A percentile compares a stretch with the other conserved stretches of the same genome.
Conservation (phyloP, 441 rosid genomes). For the Gossypium gossypioides region DNA sequence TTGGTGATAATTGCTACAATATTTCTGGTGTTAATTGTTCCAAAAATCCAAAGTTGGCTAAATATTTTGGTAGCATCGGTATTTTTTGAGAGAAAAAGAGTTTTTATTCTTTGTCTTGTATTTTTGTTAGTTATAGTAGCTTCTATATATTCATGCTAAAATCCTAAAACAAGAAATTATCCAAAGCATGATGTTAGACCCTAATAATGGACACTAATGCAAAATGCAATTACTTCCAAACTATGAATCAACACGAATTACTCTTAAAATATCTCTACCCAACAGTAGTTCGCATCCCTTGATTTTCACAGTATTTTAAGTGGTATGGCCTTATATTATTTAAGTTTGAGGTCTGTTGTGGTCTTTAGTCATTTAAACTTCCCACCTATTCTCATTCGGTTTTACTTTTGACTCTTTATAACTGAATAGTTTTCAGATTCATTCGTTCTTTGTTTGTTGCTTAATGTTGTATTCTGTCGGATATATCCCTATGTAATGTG, state of each 20-base stretch:
- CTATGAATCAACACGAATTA: no score
- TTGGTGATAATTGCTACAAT: neutral
- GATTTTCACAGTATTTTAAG: neutral
- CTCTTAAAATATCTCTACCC: no score
- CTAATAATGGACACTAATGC: neutral
- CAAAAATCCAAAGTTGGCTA: neutral
- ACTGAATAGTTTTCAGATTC: neutral
- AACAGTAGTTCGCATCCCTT: neutral
- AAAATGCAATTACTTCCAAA: no score
- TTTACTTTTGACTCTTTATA: neutral
- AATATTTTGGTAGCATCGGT: neutral
- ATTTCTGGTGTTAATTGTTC: neutral
- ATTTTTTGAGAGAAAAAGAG: neutral
- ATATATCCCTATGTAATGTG: neutral
- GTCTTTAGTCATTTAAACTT: neutral
- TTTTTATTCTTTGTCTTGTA: neutral
- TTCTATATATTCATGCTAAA: neutral
- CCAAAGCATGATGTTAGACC: neutral
- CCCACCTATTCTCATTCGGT: neutral
- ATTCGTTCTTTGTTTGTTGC: neutral
- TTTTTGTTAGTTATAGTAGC: neutral
- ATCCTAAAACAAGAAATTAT: neutral
- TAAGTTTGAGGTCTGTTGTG: neutral
- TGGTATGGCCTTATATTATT: neutral
- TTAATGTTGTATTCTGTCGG: neutral